Base-by-base conservation (phyloP, 2,329 filamentous ascomycete species). In the Epichloe amarillans region DNA sequence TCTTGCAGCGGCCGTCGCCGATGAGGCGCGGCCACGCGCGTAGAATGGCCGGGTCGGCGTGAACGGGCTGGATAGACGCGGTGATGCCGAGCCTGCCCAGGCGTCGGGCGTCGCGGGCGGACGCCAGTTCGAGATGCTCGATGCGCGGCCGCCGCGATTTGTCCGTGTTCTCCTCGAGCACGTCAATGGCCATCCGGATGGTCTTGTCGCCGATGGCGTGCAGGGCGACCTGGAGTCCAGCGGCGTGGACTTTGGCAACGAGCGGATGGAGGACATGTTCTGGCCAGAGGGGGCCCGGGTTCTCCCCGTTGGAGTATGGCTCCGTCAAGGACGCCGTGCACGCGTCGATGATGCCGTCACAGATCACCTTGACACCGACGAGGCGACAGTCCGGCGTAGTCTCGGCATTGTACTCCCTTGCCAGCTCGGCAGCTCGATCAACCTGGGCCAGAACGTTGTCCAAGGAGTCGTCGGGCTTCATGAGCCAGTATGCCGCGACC, bases 161-260 rank as follows among this genome's bases (percentile, higher is more conserved):
- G 53, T 64, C 66, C 0, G 65, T 69, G 47, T 64, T 67, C 52
- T 57, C 63, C 19, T 65, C 74, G 15, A 84, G 68, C 0, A 71
- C 72, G 55, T 83, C 74, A 52, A 84, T 71, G 7, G 78, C 79
- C 54, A 75, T 75, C 39, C 65, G 68, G 30, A 83, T 69, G 1
- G 81, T 79, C 17, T 68, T 67, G 58, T 84, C 80, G 40, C 81
- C 81, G 52, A 84, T 84, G 41, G 81, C 81, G 57, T 84, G 81
- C 10, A 84, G 67, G 0, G 81, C 81, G 38, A 77, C 74, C 59
- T 84, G 81, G 39, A 84, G 61, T 1, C 74, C 74, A 1, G 72
- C 72, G 3, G 64, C 66, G 43, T 74, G 72, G 2, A 80, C 79
- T n/a, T 69, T 69, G 11, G 68, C 63, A 1, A 84, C 73, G 0